Conservation (phyloP, 495 filamentous ascomycete species). For the Pyronema domesticum region DNA sequence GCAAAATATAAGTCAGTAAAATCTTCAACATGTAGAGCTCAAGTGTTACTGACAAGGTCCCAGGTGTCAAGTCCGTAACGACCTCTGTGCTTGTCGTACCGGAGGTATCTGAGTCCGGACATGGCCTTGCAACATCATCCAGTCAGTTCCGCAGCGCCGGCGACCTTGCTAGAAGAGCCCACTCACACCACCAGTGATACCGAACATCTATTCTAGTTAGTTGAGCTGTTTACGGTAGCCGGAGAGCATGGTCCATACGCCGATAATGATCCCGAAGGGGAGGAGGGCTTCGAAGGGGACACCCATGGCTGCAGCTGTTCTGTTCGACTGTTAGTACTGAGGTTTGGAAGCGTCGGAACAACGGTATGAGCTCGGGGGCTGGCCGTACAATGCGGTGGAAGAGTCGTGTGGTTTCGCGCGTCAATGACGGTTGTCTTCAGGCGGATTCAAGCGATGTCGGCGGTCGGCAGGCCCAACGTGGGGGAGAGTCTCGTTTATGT, state of each 20-base stretch:
- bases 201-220: conserved; percentile 57
- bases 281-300: conserved; percentile 91
- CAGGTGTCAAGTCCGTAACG: conserved; percentile 76
- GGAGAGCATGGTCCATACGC: conserved; percentile 31
- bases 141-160: background rate
- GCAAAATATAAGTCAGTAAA: background rate
- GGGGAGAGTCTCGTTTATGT: conserved; percentile 1
- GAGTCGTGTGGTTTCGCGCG: too few species aligned
- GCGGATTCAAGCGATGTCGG: background rate
- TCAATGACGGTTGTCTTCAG: background rate
- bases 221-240: background rate
- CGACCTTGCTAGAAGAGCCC: background rate
- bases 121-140: background rate
- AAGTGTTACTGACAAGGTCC: conserved; percentile 58
- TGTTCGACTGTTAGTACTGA: background rate
- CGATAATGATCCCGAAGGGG: conserved; percentile 80
- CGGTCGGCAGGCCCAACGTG: background rate
- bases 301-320: conserved; percentile 44
- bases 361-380: too few species aligned
- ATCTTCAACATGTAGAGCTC: background rate
- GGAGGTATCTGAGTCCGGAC: conserved; percentile 37
- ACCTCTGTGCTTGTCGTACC: conserved; percentile 74
- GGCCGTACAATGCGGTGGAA: too few species aligned
- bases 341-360: too few species aligned
- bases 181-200: conserved; percentile 46